A percentile compares a stretch with the other conserved stretches of the same genome.
These are phyloP conservation scores for Lepiota brunneoincarnata DNA, from an alignment of 768 basidiomycete species.

Conservation along the genomic window DNA sequence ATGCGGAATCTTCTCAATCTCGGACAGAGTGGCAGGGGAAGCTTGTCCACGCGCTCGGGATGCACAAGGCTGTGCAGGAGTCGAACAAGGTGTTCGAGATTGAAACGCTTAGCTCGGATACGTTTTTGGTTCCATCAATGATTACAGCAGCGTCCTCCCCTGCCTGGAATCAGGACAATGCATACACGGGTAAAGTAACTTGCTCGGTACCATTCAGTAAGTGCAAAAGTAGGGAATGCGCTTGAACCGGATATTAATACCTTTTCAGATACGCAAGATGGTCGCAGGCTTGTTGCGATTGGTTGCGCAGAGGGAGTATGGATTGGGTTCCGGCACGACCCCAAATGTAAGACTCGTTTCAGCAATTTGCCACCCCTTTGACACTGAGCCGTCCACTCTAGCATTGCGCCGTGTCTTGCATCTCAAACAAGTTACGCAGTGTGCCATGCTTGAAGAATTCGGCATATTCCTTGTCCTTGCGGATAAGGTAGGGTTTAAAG, in stretches of 20 bases:
- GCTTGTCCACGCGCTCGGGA: constrained; percentile 84
- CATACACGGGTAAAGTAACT: constrained; percentile 82
- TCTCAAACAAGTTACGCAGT: constrained; percentile 88
- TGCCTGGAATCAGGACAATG: constrained; percentile 67
- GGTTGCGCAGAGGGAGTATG: constrained; percentile 93
- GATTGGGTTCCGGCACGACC: constrained; percentile 90
- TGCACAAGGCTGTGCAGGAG: constrained; percentile 87
- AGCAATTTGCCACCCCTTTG: background rate
- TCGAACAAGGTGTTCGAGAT: constrained; percentile 95
- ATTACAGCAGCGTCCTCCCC: constrained; percentile 42
- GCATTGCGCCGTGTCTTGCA: constrained; percentile 92
- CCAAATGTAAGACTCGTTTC: constrained; percentile 56
- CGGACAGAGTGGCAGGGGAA: constrained; percentile 88
- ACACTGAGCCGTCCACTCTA: constrained; percentile 38
- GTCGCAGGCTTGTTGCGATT: constrained; percentile 79
- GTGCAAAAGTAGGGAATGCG: constrained; percentile 21
- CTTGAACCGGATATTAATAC: constrained; percentile 29
- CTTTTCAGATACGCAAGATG: constrained; percentile 79
- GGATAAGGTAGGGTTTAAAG: constrained; percentile 65
- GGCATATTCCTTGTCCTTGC: constrained; percentile 95
- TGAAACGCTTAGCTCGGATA: constrained; percentile 84
- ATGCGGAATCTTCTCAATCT: constrained; percentile 70
- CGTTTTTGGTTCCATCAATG: constrained; percentile 74
- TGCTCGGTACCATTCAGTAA: constrained; percentile 91
- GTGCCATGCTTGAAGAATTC: constrained; percentile 93